A percentile compares a stretch with the other conserved stretches of the same genome.
phyloP scores from a whole-genome alignment of 2,329 filamentous ascomycete genomes.

The Pyrenophora teres region DNA sequence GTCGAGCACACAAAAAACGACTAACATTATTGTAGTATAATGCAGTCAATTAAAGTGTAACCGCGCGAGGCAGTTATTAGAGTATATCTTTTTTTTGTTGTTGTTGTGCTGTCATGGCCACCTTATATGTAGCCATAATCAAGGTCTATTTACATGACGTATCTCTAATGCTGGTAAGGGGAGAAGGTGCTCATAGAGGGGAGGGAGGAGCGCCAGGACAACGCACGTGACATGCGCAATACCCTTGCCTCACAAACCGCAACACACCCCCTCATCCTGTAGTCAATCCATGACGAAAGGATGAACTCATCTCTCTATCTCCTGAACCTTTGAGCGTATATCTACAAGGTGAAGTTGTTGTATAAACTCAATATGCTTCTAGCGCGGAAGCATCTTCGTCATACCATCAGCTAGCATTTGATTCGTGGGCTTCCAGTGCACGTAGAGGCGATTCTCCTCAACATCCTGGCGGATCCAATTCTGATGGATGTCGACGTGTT shows the following conservation, averaged over 20 bases:
- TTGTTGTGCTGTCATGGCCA: not conserved
- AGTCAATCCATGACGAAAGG: not conserved
- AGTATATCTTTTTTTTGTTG: not conserved
- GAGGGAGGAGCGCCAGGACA: too few species aligned
- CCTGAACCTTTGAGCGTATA: not conserved
- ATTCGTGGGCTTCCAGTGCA: constrained; percentile 3
- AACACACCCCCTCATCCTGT: not conserved
- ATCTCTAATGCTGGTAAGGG: not conserved
- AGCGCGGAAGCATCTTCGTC: constrained; percentile 1
- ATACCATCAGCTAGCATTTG: constrained; percentile 12
- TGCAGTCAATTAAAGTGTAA: too few species aligned
- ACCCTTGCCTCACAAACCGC: not conserved
- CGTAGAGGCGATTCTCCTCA: not conserved
- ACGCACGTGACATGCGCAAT: too few species aligned
- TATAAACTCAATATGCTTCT: constrained; percentile 6
- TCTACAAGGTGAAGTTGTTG: constrained; percentile 4
- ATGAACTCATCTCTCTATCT: not conserved
- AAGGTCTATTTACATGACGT: not conserved
- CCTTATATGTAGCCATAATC: not conserved
- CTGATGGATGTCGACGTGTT: constrained; percentile 18
- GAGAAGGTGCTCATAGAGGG: too few species aligned
- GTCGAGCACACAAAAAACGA: too few species aligned
- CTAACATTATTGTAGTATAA: too few species aligned
- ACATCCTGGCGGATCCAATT: constrained; percentile 15
- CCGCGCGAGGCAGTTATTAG: too few species aligned